phyloP scores from a whole-genome alignment of 2,329 filamentous ascomycete genomes.

The Paraphoma sp. region DNA sequence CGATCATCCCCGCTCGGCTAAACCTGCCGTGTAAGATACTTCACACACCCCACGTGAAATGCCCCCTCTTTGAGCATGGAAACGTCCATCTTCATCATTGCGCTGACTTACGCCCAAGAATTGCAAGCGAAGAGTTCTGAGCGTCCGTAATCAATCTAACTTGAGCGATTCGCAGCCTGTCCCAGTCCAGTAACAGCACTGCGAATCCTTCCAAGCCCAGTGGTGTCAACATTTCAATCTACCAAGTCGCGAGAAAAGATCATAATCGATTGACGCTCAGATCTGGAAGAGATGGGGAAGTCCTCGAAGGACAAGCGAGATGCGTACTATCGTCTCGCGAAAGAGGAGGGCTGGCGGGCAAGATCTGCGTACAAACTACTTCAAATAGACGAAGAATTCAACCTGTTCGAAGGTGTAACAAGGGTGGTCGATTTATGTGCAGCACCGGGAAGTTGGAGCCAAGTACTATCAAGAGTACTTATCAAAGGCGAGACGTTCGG shows the following conservation, averaged over 20 bases:
- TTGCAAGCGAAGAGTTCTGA: no score
- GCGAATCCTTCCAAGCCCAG: no score
- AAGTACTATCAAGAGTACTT: conserved; percentile 90
- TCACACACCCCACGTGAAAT: conserved; percentile 29
- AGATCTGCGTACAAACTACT: conserved; percentile 96
- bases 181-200: no score
- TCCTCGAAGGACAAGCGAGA: conserved; percentile 99
- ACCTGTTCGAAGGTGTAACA: conserved; percentile 88
- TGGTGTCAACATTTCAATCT: no score
- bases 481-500: conserved; percentile 95
- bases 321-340: conserved; percentile 95
- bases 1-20: conserved; percentile 30
- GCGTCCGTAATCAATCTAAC: no score
- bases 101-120: no score
- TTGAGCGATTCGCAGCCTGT: no score
- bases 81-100: neutral
- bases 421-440: conserved; percentile 96
- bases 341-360: conserved; percentile 98
- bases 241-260: no score
- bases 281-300: conserved; percentile 73
- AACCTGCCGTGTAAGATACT: conserved; percentile 15
- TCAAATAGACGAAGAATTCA: conserved; percentile 91
- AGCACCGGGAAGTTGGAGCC: conserved; percentile 95
- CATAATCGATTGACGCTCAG: neutral
- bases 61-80: conserved; percentile 6